A percentile compares a stretch with the other conserved stretches of the same genome.
Conservation (phyloP, 73 alveolate species). For the Breviolum minutum region DNA sequence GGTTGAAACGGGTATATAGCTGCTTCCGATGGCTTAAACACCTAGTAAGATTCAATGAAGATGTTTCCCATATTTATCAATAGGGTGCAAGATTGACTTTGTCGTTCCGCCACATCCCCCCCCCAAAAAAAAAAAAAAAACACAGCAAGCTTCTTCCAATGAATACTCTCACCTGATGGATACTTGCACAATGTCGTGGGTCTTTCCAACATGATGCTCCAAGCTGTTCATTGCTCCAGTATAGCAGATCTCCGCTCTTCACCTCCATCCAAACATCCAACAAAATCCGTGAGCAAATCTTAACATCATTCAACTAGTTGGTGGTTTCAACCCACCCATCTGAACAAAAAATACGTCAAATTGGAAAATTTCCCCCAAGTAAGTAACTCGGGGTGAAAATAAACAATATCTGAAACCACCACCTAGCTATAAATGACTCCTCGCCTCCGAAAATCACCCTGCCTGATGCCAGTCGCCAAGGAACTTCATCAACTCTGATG, state of each 20-base stretch:
- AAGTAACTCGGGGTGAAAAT: background rate
- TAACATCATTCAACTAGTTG: background rate
- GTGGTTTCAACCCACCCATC: no score
- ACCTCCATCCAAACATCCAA: background rate
- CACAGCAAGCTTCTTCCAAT: no score
- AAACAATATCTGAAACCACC: background rate
- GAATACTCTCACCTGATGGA: background rate
- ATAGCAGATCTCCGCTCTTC: background rate
- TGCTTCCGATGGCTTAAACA: background rate
- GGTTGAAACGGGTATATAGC: background rate
- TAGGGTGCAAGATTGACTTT: background rate
- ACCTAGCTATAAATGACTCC: background rate
- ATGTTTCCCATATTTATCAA: background rate
- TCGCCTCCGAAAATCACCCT: no score
- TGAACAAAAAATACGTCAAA: no score
- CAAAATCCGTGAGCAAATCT: background rate
- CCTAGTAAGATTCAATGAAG: background rate
- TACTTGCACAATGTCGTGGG: constrained; percentile 37
- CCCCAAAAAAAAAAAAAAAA: background rate
- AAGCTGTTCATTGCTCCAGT: constrained; percentile 27
- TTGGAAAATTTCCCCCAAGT: no score
- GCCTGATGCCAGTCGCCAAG: constrained; percentile 33
- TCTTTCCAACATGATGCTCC: constrained; percentile 62
- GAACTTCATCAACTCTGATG: constrained; percentile 13
- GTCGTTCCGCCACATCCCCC: background rate